Percentiles rank a stretch among this genome's conserved stretches.
These are phyloP conservation scores for Fusarium sp. DNA, from an alignment of 2,329 filamentous ascomycete species.

Conservation along the genomic window DNA sequence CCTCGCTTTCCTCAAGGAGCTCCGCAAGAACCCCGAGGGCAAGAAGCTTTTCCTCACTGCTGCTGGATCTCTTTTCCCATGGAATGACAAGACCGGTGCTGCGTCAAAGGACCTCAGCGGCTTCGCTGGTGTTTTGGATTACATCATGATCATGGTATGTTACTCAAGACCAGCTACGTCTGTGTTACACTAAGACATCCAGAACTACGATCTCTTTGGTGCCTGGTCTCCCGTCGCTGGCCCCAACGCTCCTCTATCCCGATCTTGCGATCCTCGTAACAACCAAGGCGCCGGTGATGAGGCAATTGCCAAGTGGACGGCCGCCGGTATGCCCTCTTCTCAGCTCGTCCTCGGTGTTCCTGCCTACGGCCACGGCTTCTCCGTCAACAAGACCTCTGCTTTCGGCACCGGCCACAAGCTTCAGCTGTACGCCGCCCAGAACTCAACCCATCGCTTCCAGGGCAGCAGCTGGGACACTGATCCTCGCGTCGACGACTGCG, in stretches of 20 bases:
- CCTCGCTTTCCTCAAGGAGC: slow-evolving; percentile 30
- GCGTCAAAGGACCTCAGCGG: slow-evolving; percentile 24
- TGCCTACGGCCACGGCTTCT: slow-evolving; percentile 34
- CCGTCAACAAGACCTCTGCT: slow-evolving; percentile 23
- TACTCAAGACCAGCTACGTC: accelerated
- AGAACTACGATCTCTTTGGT: slow-evolving; percentile 39
- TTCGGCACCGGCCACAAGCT: slow-evolving; percentile 14
- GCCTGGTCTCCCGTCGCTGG: slow-evolving; percentile 31
- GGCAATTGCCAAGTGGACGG: slow-evolving; percentile 19
- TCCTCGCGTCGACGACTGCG: slow-evolving; percentile 23
- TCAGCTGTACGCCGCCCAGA: slow-evolving; percentile 26
- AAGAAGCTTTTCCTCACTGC: slow-evolving; percentile 30
- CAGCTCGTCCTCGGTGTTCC: slow-evolving; percentile 35
- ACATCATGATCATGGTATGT: slow-evolving; percentile 39
- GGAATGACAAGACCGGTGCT: slow-evolving; percentile 26
- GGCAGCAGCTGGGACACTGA: slow-evolving; percentile 38
- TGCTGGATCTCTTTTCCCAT: slow-evolving; percentile 32
- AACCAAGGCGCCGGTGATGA: slow-evolving; percentile 27
- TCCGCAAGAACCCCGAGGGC: slow-evolving; percentile 26
- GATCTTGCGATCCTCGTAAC: slow-evolving; percentile 30
- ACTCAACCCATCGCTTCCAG: slow-evolving; percentile 36
- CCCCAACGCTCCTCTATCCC: slow-evolving; percentile 23
- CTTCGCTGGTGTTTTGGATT: slow-evolving; percentile 34
- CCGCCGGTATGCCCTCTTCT: slow-evolving; percentile 25
- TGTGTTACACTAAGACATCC: accelerated